Percentiles rank a stretch among this genome's conserved stretches.
Evolutionary conservation across 441 rosid genomes (phyloP).

Genomic region (Raphanus hybrid): DNA sequence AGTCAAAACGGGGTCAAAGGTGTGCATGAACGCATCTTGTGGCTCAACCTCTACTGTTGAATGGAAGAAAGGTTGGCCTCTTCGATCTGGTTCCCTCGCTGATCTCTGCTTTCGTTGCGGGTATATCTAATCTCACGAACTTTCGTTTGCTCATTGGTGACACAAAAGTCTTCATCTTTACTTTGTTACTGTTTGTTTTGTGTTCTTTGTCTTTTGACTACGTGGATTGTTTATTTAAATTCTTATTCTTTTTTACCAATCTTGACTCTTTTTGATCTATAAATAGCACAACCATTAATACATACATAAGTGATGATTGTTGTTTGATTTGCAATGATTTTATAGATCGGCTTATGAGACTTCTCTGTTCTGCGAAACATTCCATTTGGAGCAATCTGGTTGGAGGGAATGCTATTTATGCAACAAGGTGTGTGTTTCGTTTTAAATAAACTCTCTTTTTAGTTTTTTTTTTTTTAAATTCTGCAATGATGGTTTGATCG

Average conservation of each 20-base stretch:
- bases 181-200: constrained; percentile 10
- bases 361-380: constrained; percentile 65
- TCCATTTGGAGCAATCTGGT: constrained; percentile 81
- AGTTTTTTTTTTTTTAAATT: background rate
- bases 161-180: constrained; percentile 23
- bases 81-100: constrained; percentile 84
- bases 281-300: constrained; percentile 1
- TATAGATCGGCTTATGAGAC: constrained; percentile 77
- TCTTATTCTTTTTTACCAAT: background rate
- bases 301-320: background rate
- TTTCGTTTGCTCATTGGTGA: background rate
- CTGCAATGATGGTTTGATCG: constrained; percentile 34
- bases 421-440: constrained; percentile 46
- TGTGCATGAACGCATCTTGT: constrained; percentile 88
- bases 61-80: constrained; percentile 92
- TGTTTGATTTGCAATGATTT: constrained; percentile 24
- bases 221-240: constrained; percentile 2
- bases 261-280: background rate
- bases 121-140: constrained; percentile 42
- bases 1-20: constrained; percentile 53
- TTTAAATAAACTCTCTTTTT: background rate
- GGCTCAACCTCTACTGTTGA: constrained; percentile 56
- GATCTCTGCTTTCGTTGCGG: constrained; percentile 90
- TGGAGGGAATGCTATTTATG: constrained; percentile 90
- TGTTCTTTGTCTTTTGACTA: background rate